phyloP scores from a whole-genome alignment of 768 basidiomycete species.

The Macrolepiota fuliginosa region DNA sequence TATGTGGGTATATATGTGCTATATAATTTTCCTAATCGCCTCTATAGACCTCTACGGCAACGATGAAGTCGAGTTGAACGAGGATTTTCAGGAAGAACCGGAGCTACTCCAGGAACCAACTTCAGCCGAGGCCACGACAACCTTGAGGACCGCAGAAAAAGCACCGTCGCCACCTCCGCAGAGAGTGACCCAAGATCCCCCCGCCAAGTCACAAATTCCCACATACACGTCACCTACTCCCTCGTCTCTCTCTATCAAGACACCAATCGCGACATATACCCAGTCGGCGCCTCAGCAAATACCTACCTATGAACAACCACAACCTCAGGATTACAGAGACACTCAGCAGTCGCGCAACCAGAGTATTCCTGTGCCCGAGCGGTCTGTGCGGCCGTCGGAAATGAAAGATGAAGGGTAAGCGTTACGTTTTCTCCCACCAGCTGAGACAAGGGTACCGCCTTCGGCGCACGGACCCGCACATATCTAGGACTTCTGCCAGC shows the following conservation, averaged over 20 bases:
- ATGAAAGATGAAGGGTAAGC: constrained; percentile 99
- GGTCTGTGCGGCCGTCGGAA: constrained; percentile 79
- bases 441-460: constrained; percentile 25
- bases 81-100: constrained; percentile 30
- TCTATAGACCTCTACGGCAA: constrained; percentile 69
- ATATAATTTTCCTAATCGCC: background rate
- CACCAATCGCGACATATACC: background rate
- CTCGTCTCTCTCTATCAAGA: background rate
- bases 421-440: constrained; percentile 23
- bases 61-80: constrained; percentile 62
- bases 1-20: constrained; percentile 30
- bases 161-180: constrained; percentile 14
- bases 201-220: constrained; percentile 21
- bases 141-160: constrained; percentile 9
- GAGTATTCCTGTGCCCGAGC: constrained; percentile 47
- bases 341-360: constrained; percentile 33
- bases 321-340: constrained; percentile 49
- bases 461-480: constrained; percentile 22
- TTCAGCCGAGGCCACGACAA: constrained; percentile 12
- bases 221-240: constrained; percentile 30
- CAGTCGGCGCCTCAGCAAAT: constrained; percentile 62
- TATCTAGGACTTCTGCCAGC: constrained; percentile 11
- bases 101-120: constrained; percentile 17
- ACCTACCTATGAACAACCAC: constrained; percentile 74
- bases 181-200: constrained; percentile 22